These are phyloP conservation scores for Calonectria hawksworthii DNA, from an alignment of 2,329 filamentous ascomycete genomes.

Conservation along the genomic window DNA sequence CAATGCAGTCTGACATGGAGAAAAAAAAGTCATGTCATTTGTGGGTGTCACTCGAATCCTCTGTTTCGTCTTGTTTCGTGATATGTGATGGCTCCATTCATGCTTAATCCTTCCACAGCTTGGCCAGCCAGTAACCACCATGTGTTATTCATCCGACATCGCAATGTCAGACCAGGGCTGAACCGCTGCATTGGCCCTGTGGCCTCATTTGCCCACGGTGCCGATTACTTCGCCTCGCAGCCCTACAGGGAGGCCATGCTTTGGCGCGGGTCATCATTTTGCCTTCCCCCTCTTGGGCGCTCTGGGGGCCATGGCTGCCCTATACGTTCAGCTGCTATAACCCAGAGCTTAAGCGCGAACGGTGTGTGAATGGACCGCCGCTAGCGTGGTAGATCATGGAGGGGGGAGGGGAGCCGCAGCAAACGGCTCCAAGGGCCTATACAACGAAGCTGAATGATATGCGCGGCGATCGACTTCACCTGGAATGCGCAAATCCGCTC, in stretches of 20 bases:
- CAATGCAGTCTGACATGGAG: not conserved
- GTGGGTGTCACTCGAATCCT: not conserved
- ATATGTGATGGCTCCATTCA: not conserved
- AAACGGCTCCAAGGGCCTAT: not conserved
- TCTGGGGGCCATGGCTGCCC: not conserved
- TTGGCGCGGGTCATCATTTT: constrained; percentile 11
- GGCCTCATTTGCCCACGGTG: not conserved
- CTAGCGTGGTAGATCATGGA: not conserved
- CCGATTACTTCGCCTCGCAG: not conserved
- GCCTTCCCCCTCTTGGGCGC: not conserved
- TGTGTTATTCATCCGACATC: not conserved
- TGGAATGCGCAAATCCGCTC: not conserved
- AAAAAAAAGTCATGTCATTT: not conserved
- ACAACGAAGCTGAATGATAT: not conserved
- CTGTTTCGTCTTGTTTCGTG: not conserved
- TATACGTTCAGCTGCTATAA: not conserved
- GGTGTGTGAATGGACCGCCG: not conserved
- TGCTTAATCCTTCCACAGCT: not conserved
- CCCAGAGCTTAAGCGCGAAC: not conserved
- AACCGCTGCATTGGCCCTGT: not conserved
- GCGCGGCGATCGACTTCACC: not conserved
- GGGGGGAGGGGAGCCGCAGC: too few species aligned
- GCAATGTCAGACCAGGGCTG: not conserved
- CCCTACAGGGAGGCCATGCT: not conserved
- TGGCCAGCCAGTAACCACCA: not conserved